phyloP scores from a whole-genome alignment of 768 basidiomycete species.

The Kwoniella newhampshirensis region DNA sequence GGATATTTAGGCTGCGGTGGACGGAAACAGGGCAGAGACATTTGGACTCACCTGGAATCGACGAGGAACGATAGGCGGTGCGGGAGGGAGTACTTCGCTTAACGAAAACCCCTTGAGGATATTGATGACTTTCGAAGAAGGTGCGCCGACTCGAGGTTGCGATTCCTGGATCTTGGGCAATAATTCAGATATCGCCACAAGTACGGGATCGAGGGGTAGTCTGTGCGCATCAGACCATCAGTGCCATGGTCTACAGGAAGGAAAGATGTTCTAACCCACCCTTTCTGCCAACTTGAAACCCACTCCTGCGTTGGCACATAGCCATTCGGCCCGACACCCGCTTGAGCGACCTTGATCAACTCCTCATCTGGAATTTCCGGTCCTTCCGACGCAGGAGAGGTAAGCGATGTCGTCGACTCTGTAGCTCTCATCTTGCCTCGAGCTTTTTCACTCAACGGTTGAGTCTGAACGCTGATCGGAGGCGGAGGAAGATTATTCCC shows the following conservation, averaged over 20 bases:
- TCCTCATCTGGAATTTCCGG: constrained; percentile 56
- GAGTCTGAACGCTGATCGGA: constrained; percentile 45
- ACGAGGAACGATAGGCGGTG: constrained; percentile 66
- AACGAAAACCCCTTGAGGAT: constrained; percentile 71
- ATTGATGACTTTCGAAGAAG: constrained; percentile 69
- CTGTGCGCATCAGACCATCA: constrained; percentile 58
- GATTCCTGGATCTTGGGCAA: constrained; percentile 79
- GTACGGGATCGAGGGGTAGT: constrained; percentile 81
- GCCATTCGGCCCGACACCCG: constrained; percentile 78
- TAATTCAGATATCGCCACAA: constrained; percentile 84
- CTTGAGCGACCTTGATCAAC: constrained; percentile 66
- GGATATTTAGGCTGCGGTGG: background rate
- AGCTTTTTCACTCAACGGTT: constrained; percentile 73
- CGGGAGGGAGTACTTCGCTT: constrained; percentile 70
- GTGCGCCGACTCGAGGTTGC: constrained; percentile 66
- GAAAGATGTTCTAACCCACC: too few relatives aligned
- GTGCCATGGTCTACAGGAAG: too few relatives aligned
- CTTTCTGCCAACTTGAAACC: constrained; percentile 94
- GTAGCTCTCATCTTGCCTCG: constrained; percentile 84
- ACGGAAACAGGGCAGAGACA: background rate
- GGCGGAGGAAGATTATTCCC: constrained; percentile 36
- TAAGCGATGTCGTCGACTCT: constrained; percentile 27
- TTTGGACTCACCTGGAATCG: constrained; percentile 67
- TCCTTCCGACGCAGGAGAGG: constrained; percentile 49
- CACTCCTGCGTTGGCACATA: constrained; percentile 97